A percentile compares a stretch with the other conserved stretches of the same genome.
Conservation (phyloP, 306 rosid genomes). For the Gillenia trifoliata region DNA sequence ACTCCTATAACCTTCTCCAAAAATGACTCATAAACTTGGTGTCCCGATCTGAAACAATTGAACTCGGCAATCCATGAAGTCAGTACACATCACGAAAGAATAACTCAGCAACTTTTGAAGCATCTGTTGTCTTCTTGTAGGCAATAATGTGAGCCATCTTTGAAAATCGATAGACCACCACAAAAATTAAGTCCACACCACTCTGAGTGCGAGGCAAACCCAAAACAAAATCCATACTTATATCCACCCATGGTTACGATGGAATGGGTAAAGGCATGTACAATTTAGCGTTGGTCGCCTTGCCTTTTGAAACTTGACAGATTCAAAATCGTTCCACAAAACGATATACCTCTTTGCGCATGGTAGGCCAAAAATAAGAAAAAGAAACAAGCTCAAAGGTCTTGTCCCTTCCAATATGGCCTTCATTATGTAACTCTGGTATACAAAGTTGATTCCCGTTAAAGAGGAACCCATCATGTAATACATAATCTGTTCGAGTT, state of each 20-base stretch:
- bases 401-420: neutral
- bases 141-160: neutral
- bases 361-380: neutral
- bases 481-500: neutral
- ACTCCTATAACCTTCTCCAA: neutral
- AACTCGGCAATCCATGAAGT: neutral
- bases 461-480: conserved; percentile 8
- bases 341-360: neutral
- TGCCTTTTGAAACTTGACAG: neutral
- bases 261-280: neutral
- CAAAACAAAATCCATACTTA: neutral
- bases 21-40: neutral
- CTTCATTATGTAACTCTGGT: neutral
- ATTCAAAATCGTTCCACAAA: neutral
- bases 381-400: neutral
- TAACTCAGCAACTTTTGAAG: neutral
- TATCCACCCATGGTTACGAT: neutral
- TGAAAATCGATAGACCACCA: neutral
- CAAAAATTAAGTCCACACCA: neutral
- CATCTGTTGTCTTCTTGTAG: neutral
- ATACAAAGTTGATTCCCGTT: neutral
- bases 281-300: neutral
- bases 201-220: neutral
- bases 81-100: neutral
- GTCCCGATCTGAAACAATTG: neutral